Evolutionary conservation across 345 rosid genomes (phyloP).

Genomic region (rapeseed (Brassica napus)): Da-Ae NC_063436.1:4025001-4025500

Average conservation of each 20-base stretch:
- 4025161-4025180: conserved; percentile 54
- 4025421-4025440: no score
- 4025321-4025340: conserved; percentile 42
- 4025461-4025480: no score
- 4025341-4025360: conserved; percentile 33
- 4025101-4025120: conserved; percentile 50
- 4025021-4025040: conserved; percentile 64
- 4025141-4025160: conserved; percentile 40
- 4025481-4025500: no score
- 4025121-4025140: conserved; percentile 48
- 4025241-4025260: conserved; percentile 41
- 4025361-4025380: conserved; percentile 48
- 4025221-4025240: conserved; percentile 27
- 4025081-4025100: conserved; percentile 41
- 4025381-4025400: neutral
- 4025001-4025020: conserved; percentile 60
- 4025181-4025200: conserved; percentile 49
- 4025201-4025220: conserved; percentile 14
- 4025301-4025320: conserved; percentile 58
- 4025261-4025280: conserved; percentile 49
- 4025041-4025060: conserved; percentile 50
- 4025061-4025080: conserved; percentile 43
- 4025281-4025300: conserved; percentile 52
- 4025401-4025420: neutral
- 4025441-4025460: no score